phyloP scores from a whole-genome alignment of 768 basidiomycete genomes.

The Termitomyces sp. region DNA sequence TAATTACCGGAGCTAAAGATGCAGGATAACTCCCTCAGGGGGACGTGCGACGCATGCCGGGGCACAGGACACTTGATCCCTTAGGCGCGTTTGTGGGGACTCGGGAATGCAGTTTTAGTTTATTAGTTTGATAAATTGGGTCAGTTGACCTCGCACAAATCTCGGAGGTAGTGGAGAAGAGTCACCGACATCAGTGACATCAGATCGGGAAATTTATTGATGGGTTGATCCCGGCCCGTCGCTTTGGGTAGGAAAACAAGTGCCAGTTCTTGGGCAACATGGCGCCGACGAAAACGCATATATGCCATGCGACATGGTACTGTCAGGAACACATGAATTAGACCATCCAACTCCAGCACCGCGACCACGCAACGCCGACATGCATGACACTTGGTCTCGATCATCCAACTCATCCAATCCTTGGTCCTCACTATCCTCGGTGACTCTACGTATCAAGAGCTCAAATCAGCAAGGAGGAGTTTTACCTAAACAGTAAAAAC shows the following conservation, averaged over 20 bases:
- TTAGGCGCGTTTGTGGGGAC: neutral
- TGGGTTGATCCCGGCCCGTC: neutral
- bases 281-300: too few relatives aligned
- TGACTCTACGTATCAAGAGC: neutral
- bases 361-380: too few relatives aligned
- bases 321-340: too few relatives aligned
- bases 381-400: neutral
- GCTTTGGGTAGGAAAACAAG: too few relatives aligned
- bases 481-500: neutral
- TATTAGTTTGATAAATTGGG: neutral
- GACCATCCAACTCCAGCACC: too few relatives aligned
- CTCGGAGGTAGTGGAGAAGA: neutral
- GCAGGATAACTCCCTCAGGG: neutral
- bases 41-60: neutral
- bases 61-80: neutral
- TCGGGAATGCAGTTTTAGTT: neutral
- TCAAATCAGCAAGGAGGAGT: neutral
- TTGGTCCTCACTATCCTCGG: too few relatives aligned
- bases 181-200: neutral
- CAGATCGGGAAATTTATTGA: neutral
- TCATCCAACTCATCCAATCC: neutral
- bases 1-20: neutral
- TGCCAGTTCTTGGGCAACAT: too few relatives aligned
- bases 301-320: too few relatives aligned
- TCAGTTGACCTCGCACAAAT: constrained; percentile 3